These are phyloP conservation scores for Leccinum ambiguum DNA, from an alignment of 1,284 basidiomycete genomes.

Conservation along the genomic window DNA sequence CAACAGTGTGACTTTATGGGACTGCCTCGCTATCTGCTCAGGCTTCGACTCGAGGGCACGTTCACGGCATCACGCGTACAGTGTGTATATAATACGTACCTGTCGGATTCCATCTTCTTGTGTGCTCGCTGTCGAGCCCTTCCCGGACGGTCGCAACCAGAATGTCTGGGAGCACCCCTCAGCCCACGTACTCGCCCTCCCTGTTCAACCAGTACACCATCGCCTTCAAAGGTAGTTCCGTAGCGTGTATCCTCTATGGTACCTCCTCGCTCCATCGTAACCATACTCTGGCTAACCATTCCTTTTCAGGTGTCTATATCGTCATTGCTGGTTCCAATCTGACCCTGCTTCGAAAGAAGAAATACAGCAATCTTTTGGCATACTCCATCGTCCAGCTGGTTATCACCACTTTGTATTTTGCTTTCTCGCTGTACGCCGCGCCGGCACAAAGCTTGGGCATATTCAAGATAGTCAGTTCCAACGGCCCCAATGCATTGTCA, in stretches of 20 bases:
- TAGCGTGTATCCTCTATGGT: constrained; percentile 24
- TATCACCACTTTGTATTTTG: constrained; percentile 24
- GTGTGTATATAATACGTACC: constrained; percentile 10
- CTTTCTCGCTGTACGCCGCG: constrained; percentile 15
- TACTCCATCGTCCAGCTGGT: constrained; percentile 19
- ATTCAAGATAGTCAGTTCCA: constrained; percentile 17
- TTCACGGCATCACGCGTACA: constrained; percentile 1
- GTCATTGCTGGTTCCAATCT: constrained; percentile 18
- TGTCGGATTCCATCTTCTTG: neutral
- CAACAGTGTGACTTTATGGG: neutral
- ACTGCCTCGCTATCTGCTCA: constrained; percentile 1
- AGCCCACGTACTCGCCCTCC: constrained; percentile 13
- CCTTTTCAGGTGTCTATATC: constrained; percentile 21
- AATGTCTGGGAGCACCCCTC: constrained; percentile 16
- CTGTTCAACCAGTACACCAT: constrained; percentile 18
- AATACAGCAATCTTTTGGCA: constrained; percentile 18
- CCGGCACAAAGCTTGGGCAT: constrained; percentile 17
- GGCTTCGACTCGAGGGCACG: neutral
- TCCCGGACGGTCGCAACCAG: neutral
- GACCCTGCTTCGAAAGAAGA: constrained; percentile 19
- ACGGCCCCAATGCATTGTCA: constrained; percentile 13
- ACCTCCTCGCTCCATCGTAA: neutral
- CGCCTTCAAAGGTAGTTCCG: constrained; percentile 20
- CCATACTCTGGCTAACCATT: neutral
- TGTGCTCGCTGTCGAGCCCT: neutral